These are phyloP conservation scores for Quercus mongolica DNA, from an alignment of 306 rosid genomes.

Conservation along the genomic window DNA sequence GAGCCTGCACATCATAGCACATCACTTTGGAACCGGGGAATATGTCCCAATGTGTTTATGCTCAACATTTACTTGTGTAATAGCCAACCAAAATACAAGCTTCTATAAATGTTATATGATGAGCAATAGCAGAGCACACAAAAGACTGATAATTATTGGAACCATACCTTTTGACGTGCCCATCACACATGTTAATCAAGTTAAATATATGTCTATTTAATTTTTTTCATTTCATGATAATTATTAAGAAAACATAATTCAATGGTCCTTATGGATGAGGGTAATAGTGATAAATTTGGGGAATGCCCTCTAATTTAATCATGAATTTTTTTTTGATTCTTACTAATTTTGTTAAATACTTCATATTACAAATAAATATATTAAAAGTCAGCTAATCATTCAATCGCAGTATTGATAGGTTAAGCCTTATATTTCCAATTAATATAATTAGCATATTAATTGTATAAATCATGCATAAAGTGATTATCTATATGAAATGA, in stretches of 20 bases:
- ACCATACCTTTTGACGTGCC: neutral
- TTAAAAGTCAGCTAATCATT: neutral
- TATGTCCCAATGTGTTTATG: neutral
- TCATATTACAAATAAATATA: neutral
- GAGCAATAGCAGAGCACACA: neutral
- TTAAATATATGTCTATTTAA: neutral
- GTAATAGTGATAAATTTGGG: neutral
- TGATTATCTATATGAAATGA: neutral
- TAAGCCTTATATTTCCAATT: neutral
- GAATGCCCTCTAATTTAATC: neutral
- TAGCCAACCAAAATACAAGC: neutral
- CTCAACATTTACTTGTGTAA: neutral
- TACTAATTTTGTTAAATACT: neutral
- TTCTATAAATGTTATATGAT: neutral
- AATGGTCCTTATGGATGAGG: neutral
- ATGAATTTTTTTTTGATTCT: neutral
- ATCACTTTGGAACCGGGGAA: neutral
- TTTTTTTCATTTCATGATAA: neutral
- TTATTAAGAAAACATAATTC: neutral
- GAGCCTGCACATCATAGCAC: neutral
- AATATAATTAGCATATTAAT: neutral
- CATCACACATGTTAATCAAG: neutral
- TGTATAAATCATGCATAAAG: neutral
- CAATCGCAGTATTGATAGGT: neutral
- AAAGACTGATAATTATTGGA: neutral